Evolutionary conservation across 2,329 filamentous ascomycete genomes (phyloP), one percentile per base, ranked within the genome.

Genomic region (Penicillium rolfsii): DNA sequence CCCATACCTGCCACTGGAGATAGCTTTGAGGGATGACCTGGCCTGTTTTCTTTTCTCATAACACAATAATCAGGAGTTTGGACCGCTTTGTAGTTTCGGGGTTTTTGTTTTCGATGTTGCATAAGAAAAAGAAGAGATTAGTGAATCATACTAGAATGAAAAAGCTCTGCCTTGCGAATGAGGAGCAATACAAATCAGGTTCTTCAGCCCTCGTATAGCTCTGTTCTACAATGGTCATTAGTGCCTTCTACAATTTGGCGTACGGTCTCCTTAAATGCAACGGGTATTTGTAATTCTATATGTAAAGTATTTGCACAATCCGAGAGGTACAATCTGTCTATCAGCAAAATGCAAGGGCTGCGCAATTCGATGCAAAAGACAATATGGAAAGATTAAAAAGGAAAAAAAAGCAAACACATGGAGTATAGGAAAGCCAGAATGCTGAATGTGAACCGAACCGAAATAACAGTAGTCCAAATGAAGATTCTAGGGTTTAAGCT

Each of bases 201-300:
- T 40, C 16, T 5, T 40, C 14, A 8, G 38, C 4, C 14, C 16
- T 40, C 38, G 14, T 7, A 19, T n/a, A n/a, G 38, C 16, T 22
- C 19, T 22, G 16, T 5, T 40, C 38, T 40, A 1, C 14, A 40
- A n/a, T 5, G 8, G 12, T 11, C 33, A n/a, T 30, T 8, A 19
- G 4, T 40, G 6, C 5, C 19, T 6, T 2, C 38, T 40, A 8
- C n/a, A 41, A 19, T 41, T 28, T 16, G 45, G 24, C 30, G 16
- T 7, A 30, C 30, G 14, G 16, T 30, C 7, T 16, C 45, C 30
- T n/a, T 30, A 12, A n/a, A 28, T 48, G 19, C 26, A 14, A n/a
- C 8, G 5, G 26, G 16, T 48, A 48, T n/a, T 30, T 48, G 45
- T 30, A 7, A 28, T 4, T 63, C 57, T 62, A 64, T 65, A 52